These are phyloP conservation scores for Diplodia scrobiculata DNA, from an alignment of 2,329 filamentous ascomycete genomes.

Conservation along the genomic window DNA sequence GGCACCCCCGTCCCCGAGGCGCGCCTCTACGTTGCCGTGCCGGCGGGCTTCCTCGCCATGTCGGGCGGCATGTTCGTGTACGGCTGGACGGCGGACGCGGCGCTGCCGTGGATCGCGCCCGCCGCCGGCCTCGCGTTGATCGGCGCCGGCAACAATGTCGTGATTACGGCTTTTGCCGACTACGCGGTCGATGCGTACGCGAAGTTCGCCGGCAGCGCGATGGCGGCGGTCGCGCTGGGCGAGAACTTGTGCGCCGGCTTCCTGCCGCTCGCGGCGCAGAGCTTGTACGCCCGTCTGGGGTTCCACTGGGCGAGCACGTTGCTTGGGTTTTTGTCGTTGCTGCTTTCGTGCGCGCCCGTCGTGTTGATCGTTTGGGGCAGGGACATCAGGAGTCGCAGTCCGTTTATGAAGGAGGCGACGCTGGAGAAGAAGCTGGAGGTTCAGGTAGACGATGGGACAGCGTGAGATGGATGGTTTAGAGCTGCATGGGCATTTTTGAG, in stretches of 20 bases:
- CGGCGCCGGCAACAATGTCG: constrained; percentile 54
- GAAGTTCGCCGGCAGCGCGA: constrained; percentile 54
- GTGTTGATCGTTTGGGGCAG: constrained; percentile 49
- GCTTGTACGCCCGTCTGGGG: constrained; percentile 53
- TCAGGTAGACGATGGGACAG: neutral
- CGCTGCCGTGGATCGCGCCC: constrained; percentile 53
- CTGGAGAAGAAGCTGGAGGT: constrained; percentile 12
- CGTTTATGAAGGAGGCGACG: constrained; percentile 44
- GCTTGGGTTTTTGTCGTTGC: constrained; percentile 50
- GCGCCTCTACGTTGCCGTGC: constrained; percentile 49
- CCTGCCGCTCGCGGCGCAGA: constrained; percentile 51
- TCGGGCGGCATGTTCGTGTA: constrained; percentile 56
- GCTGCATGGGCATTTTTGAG: neutral
- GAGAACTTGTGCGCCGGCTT: constrained; percentile 56
- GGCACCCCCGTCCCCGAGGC: constrained; percentile 45
- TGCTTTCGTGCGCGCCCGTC: constrained; percentile 51
- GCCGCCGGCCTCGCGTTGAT: constrained; percentile 53
- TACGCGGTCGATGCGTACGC: constrained; percentile 57
- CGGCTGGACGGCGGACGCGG: constrained; percentile 52
- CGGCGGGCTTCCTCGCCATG: constrained; percentile 51
- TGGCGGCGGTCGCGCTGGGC: constrained; percentile 53
- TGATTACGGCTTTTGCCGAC: constrained; percentile 51
- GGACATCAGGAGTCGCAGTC: constrained; percentile 45
- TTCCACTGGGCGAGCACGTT: constrained; percentile 55
- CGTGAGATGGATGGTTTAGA: neutral